A percentile compares a stretch with the other conserved stretches of the same genome.
These are phyloP conservation scores for Vitellaria paradoxa DNA, from an alignment of 179 eudicot genomes.

Conservation along the genomic window DNA sequence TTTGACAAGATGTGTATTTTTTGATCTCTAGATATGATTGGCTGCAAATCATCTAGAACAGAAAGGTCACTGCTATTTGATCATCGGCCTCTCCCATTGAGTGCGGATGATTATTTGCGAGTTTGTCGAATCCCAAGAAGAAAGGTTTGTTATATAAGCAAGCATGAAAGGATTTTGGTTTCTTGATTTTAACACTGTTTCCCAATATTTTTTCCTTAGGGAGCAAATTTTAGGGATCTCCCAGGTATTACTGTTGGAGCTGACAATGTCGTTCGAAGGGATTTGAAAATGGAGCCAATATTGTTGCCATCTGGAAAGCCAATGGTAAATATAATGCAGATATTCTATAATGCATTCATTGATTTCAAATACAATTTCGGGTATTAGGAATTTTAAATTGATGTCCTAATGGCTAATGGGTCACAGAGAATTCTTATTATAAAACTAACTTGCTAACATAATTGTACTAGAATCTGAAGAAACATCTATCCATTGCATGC, in stretches of 20 bases:
- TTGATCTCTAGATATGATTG: constrained; percentile 37
- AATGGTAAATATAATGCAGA: constrained; percentile 25
- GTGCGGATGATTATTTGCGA: constrained; percentile 47
- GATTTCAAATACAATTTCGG: background rate
- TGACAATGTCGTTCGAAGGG: constrained; percentile 45
- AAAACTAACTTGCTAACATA: background rate
- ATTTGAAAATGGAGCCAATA: constrained; percentile 26
- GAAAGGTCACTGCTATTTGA: constrained; percentile 39
- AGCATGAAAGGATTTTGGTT: constrained; percentile 1
- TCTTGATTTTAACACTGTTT: background rate
- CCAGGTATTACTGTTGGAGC: constrained; percentile 44
- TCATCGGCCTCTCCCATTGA: constrained; percentile 50
- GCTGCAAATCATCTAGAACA: constrained; percentile 14
- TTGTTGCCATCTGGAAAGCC: constrained; percentile 52
- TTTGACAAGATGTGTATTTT: constrained; percentile 7
- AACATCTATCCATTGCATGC: too few species aligned
- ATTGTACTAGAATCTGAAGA: too few species aligned
- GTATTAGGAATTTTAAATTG: background rate
- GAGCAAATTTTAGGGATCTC: constrained; percentile 56
- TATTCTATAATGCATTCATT: background rate
- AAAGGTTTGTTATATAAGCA: constrained; percentile 40
- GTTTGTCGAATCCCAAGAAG: constrained; percentile 48
- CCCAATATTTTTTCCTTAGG: constrained; percentile 22
- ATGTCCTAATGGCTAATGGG: background rate
- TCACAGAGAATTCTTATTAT: background rate